These are phyloP conservation scores for Penicillium sp. DNA, from an alignment of 2,329 filamentous ascomycete genomes.

Conservation along the genomic window DNA sequence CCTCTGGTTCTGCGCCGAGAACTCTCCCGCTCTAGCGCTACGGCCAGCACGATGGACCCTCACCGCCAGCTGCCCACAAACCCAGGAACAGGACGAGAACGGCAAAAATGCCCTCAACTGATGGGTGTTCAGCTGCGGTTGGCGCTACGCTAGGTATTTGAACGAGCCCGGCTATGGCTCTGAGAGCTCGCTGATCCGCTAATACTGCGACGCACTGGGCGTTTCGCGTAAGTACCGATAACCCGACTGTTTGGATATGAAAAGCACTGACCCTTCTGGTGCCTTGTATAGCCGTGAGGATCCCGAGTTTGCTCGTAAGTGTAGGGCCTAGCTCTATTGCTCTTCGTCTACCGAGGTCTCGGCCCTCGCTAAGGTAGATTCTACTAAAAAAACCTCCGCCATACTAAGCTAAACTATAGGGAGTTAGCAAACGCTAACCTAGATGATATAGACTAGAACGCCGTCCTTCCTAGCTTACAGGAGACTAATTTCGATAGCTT, in stretches of 20 bases:
- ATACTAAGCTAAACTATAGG: too few species aligned
- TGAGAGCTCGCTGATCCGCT: not conserved
- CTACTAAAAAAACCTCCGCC: too few species aligned
- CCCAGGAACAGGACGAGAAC: not conserved
- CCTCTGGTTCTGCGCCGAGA: not conserved
- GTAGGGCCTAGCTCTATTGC: not conserved
- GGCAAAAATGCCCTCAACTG: not conserved
- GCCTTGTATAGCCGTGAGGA: not conserved
- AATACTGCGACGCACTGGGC: slow-evolving; percentile 1
- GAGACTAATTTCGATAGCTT: too few species aligned
- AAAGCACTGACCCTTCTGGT: not conserved
- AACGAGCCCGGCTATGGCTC: not conserved
- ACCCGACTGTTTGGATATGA: too few species aligned
- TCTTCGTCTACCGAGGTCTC: too few species aligned
- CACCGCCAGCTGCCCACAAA: too few species aligned
- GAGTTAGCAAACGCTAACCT: too few species aligned
- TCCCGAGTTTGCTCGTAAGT: not conserved
- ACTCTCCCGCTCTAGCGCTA: too few species aligned
- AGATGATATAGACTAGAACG: too few species aligned
- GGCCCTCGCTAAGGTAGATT: too few species aligned
- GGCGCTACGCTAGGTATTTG: not conserved
- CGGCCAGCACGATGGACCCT: too few species aligned
- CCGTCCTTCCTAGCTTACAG: too few species aligned
- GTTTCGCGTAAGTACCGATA: not conserved
- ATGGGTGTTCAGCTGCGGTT: slow-evolving; percentile 3